Evolutionary conservation across 345 rosid species (phyloP).

Genomic region (Boechera divaricarpa): DNA sequence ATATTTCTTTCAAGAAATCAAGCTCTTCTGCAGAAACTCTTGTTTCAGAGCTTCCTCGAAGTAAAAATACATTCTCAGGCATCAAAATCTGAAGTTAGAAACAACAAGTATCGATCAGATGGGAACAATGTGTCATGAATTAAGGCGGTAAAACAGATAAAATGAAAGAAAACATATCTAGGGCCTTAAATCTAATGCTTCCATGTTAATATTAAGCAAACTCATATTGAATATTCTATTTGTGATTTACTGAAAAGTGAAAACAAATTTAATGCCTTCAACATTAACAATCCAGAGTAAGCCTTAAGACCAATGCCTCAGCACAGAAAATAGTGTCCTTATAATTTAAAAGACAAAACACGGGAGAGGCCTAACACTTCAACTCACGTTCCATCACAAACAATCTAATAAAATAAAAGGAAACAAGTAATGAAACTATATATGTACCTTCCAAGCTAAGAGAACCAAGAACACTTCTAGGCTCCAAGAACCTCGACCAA

Average conservation of each 20-base stretch:
- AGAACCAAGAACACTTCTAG: slow-evolving; percentile 52
- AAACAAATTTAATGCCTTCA: background rate
- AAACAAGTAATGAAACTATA: background rate
- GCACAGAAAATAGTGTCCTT: background rate
- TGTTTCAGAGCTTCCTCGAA: slow-evolving; percentile 57
- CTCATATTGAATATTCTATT: background rate
- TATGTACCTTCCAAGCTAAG: slow-evolving; percentile 61
- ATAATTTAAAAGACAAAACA: slow-evolving; percentile 4
- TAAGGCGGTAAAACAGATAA: background rate
- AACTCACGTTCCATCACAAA: background rate
- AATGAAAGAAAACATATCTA: background rate
- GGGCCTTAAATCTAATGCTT: background rate
- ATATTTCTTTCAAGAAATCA: slow-evolving; percentile 50
- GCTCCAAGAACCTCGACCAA: slow-evolving; percentile 54
- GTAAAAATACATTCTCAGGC: slow-evolving; percentile 51
- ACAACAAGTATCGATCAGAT: slow-evolving; percentile 6
- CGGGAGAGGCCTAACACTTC: background rate
- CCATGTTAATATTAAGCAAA: slow-evolving; percentile 6
- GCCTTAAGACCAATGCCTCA: background rate
- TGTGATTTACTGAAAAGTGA: background rate
- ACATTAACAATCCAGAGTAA: background rate
- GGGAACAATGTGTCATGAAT: background rate
- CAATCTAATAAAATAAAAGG: background rate
- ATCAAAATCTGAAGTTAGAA: slow-evolving; percentile 48
- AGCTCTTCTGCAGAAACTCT: slow-evolving; percentile 45